These are phyloP conservation scores for Candida coleopterorum DNA, from an alignment of 805 yeast species.

Conservation along the genomic window DNA sequence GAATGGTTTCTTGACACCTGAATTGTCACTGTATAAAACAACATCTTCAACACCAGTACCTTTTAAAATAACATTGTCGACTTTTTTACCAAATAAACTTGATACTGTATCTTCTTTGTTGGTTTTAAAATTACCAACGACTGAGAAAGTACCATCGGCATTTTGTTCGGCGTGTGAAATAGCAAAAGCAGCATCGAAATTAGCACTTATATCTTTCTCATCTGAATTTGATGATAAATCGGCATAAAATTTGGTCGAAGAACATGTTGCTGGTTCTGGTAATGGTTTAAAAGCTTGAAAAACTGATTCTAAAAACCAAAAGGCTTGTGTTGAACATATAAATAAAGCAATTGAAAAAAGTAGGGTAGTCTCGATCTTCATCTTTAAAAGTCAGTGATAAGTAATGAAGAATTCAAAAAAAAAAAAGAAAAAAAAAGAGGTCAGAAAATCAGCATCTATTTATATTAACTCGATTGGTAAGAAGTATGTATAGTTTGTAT, in stretches of 20 bases:
- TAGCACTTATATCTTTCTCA: slow-evolving; percentile 3
- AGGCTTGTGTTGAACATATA: slow-evolving; percentile 4
- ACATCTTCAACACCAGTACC: slow-evolving; percentile 21
- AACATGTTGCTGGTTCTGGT: slow-evolving; percentile 2
- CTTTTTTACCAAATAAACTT: slow-evolving; percentile 12
- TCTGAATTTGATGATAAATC: not conserved
- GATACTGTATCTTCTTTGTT: slow-evolving; percentile 16
- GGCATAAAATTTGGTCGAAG: not conserved
- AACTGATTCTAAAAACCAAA: slow-evolving; percentile 2
- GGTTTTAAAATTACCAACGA: slow-evolving; percentile 20
- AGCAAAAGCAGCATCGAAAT: slow-evolving; percentile 21
- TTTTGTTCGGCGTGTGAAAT: slow-evolving; percentile 19
- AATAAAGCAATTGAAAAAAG: slow-evolving; percentile 7
- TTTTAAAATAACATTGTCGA: slow-evolving; percentile 13
- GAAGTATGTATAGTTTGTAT: too few relatives aligned
- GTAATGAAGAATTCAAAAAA: too few relatives aligned
- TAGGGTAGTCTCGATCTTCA: slow-evolving; percentile 3
- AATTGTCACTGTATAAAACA: slow-evolving; percentile 9
- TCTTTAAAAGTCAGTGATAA: too few relatives aligned
- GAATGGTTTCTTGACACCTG: slow-evolving; percentile 12
- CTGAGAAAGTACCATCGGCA: slow-evolving; percentile 16
- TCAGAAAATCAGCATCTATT: too few relatives aligned
- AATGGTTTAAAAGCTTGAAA: not conserved
- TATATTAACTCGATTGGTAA: too few relatives aligned
- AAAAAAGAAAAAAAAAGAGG: too few relatives aligned